These are phyloP conservation scores for Fusarium kyushuense DNA, from an alignment of 2,329 filamentous ascomycete species.

Conservation along the genomic window DNA sequence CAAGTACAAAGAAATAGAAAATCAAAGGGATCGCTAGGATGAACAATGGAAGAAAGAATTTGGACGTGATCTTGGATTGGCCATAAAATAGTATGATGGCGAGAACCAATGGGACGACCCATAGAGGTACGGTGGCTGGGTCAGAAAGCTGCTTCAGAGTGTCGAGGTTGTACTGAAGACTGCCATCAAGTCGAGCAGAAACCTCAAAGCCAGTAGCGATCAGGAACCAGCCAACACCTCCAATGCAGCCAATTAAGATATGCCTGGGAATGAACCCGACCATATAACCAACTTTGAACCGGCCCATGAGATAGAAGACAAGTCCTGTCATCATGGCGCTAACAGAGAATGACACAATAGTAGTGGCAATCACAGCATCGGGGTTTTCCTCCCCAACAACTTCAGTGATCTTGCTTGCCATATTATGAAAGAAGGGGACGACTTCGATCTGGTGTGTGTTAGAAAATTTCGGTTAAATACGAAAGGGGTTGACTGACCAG, in stretches of 20 bases:
- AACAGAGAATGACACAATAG: slow-evolving; percentile 88
- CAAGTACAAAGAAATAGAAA: slow-evolving; percentile 82
- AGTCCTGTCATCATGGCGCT: slow-evolving; percentile 92
- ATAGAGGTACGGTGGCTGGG: slow-evolving; percentile 80
- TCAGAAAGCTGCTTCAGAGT: slow-evolving; percentile 82
- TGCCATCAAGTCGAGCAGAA: slow-evolving; percentile 87
- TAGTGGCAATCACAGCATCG: slow-evolving; percentile 91
- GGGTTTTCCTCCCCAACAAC: slow-evolving; percentile 83
- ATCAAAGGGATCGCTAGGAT: slow-evolving; percentile 82
- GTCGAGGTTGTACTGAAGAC: slow-evolving; percentile 81
- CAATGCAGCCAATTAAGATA: slow-evolving; percentile 96
- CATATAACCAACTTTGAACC: slow-evolving; percentile 87
- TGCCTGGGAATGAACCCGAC: slow-evolving; percentile 97
- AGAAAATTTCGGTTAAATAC: not conserved
- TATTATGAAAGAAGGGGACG: slow-evolving; percentile 98
- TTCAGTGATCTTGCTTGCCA: slow-evolving; percentile 88
- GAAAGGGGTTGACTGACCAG: slow-evolving; percentile 68
- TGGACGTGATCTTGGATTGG: slow-evolving; percentile 81
- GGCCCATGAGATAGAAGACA: slow-evolving; percentile 92
- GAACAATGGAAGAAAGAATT: slow-evolving; percentile 87
- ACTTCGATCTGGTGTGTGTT: slow-evolving; percentile 79
- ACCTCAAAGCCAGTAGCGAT: slow-evolving; percentile 93
- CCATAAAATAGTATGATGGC: slow-evolving; percentile 81
- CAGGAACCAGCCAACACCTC: slow-evolving; percentile 95
- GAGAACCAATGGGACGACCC: slow-evolving; percentile 82